phyloP scores from a whole-genome alignment of 2,329 filamentous ascomycete species.

The Calonectria henricotiae region DNA sequence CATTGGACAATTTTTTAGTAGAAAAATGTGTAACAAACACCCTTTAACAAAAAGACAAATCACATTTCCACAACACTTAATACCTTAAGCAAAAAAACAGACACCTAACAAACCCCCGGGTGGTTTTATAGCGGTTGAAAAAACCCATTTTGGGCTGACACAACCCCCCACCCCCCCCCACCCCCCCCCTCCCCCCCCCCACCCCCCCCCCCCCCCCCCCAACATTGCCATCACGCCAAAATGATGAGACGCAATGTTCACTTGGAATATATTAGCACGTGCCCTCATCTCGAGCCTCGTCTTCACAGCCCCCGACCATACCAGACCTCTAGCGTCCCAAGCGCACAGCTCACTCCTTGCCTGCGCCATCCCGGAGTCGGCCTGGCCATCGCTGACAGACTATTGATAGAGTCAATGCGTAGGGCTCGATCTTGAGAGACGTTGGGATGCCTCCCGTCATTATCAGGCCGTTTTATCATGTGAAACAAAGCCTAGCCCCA shows the following conservation, averaged over 20 bases:
- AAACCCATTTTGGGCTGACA: too few relatives aligned
- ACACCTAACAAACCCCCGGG: too few relatives aligned
- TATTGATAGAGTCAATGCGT: background rate
- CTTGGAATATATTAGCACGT: background rate
- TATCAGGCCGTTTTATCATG: constrained; percentile 1
- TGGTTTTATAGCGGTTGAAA: too few relatives aligned
- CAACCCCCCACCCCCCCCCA: too few relatives aligned
- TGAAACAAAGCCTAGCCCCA: background rate
- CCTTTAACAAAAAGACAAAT: too few relatives aligned
- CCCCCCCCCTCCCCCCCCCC: too few relatives aligned
- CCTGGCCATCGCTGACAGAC: background rate
- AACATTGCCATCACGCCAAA: background rate
- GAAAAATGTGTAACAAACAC: too few relatives aligned
- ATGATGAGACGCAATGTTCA: background rate
- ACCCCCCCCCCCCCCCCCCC: background rate
- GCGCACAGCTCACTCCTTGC: background rate
- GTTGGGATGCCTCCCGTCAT: constrained; percentile 3
- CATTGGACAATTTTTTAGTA: too few relatives aligned
- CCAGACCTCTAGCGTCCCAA: background rate
- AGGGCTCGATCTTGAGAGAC: constrained; percentile 8
- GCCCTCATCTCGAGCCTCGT: constrained; percentile 2
- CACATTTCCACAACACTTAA: too few relatives aligned
- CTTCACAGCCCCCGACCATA: background rate
- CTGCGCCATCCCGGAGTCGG: background rate
- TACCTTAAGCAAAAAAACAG: too few relatives aligned